Base-by-base conservation (phyloP, 495 filamentous ascomycete species). In the Stereocaulon alpinum region DNA sequence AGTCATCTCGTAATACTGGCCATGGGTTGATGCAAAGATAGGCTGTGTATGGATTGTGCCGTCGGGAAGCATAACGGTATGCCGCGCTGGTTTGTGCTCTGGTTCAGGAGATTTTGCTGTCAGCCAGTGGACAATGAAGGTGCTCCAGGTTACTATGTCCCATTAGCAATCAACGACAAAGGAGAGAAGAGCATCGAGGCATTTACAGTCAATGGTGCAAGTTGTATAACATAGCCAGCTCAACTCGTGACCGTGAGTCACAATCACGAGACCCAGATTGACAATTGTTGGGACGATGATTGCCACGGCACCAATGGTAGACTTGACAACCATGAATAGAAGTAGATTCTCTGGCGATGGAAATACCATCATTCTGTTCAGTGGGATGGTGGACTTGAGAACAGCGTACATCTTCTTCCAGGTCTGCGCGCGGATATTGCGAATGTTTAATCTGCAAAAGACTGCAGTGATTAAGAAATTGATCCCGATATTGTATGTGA, bases 161-260 rank as follows among this genome's bases (percentile, higher is more conserved):
- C 1, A 47, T 69, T 49, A 64, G 59, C 34, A 10, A 53, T 45
- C 22, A 45, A 18, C 14, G 11, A 4, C 12, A 22, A 29, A 32
- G 6, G 9, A 22, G 15, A 20, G 32, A 18, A 20, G 17, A 22
- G 6, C 15, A 18, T 17, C 18, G n/a, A 11, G 24, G 9, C 40
- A 40, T 41, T 54, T 63, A 74, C 72, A 65, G 56, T 74, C 72
- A 24, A 69, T 37, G 1, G 67, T 68, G 53, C 72, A 74, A 11
- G 70, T 61, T 5, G 62, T 63, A 40, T 71, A 69, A 52, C 72
- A 74, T 22, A 74, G 48, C 71, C 72, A 73, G 3, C 67, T 66
- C 41, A 67, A 56, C 55, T 74, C 70, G 37, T 60, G 48, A 4
- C 69, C 72, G 42, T 67, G 40, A 29, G 66, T 45, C 17, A 22